phyloP scores from a whole-genome alignment of 352 stramenopile genomes.

The Globisporangium splendens region DNA sequence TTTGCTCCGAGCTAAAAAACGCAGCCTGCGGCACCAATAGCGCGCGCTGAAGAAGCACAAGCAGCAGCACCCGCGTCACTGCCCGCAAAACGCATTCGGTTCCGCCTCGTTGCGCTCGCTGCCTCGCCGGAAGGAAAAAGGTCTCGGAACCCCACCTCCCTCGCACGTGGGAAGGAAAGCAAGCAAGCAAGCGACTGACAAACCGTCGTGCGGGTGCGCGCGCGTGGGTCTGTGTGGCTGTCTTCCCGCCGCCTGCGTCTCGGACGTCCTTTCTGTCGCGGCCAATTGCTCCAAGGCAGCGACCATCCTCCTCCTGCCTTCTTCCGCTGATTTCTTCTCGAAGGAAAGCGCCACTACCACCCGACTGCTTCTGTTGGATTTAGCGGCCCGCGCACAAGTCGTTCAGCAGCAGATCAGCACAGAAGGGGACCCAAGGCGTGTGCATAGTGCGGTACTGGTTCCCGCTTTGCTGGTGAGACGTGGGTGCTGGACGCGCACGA shows the following conservation, averaged over 20 bases:
- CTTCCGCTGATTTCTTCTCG: not conserved
- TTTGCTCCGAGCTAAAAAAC: conserved; percentile 10
- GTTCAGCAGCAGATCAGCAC: too few relatives aligned
- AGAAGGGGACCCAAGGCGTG: too few relatives aligned
- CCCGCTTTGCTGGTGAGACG: too few relatives aligned
- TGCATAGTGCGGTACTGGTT: too few relatives aligned
- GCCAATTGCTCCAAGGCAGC: not conserved
- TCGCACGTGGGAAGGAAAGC: not conserved
- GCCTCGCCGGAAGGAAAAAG: too few relatives aligned
- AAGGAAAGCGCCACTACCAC: not conserved
- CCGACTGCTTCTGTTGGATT: too few relatives aligned
- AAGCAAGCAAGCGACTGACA: not conserved
- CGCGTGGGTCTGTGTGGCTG: not conserved
- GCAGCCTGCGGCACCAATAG: conserved; percentile 29
- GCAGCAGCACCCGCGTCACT: not conserved
- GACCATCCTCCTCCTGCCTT: not conserved
- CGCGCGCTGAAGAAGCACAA: conserved; percentile 16
- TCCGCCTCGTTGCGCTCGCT: not conserved
- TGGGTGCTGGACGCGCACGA: too few relatives aligned
- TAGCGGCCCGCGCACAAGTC: too few relatives aligned
- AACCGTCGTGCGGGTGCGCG: too few relatives aligned
- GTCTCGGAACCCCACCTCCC: not conserved
- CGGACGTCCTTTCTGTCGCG: not conserved
- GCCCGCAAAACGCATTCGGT: not conserved
- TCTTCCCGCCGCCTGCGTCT: not conserved